Conservation (phyloP, 495 filamentous ascomycete species). For the Talaromyces nanjingensis region DNA sequence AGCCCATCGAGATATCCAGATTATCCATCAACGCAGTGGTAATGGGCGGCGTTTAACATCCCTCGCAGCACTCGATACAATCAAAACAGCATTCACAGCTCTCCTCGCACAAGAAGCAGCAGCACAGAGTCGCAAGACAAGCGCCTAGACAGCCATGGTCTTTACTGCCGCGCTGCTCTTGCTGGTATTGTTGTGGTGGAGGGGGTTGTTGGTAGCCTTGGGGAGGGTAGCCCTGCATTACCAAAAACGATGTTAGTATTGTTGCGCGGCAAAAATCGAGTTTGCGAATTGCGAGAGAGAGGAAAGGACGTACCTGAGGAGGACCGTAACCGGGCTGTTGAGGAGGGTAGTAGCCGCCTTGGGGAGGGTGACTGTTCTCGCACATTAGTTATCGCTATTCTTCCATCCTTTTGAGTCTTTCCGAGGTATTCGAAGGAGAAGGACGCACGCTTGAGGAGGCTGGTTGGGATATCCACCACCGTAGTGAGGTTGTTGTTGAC, state of each 20-base stretch:
- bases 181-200: conserved; percentile 39
- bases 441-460: conserved; percentile 23
- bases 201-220: conserved; percentile 36
- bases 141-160: conserved; percentile 56
- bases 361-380: conserved; percentile 17
- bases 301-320: conserved; percentile 6
- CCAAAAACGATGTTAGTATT: background rate
- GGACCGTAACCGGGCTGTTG: conserved; percentile 18
- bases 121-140: conserved; percentile 64
- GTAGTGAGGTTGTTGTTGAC: conserved; percentile 22
- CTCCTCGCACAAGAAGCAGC: conserved; percentile 73
- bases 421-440: conserved; percentile 1
- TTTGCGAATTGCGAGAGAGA: no score
- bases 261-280: background rate
- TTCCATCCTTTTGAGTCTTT: no score
- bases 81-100: conserved; percentile 72
- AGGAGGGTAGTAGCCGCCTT: conserved; percentile 12
- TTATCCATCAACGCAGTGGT: background rate
- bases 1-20: no score
- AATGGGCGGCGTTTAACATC: conserved; percentile 29
- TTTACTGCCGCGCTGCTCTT: conserved; percentile 36
- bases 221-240: conserved; percentile 14
- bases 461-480: conserved; percentile 15
- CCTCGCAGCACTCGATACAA: conserved; percentile 57
- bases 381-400: no score